Evolutionary conservation across 192 early-diverging fungal species (phyloP), one percentile per base, ranked within the genome.

Genomic region (Backusella macrospora): DNA sequence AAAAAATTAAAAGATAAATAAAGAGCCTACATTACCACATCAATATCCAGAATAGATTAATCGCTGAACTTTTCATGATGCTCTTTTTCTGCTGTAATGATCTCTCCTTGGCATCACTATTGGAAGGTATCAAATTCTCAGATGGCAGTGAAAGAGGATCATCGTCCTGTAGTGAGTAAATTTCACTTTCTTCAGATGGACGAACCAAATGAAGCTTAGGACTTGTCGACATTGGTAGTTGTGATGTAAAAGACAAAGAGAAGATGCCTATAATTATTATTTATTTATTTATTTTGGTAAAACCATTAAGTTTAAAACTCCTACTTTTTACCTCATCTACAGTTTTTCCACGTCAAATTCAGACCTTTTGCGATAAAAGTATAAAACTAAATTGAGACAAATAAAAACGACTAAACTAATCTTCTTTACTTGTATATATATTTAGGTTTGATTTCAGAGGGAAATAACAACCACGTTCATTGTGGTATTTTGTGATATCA

Each of bases 1-100:
- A 43, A 7, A 73, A 37, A 5, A 15, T 16, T 42, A 1, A 44
- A 6, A 59, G 10, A 62, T 18, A 26, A 62, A 13, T 21, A 29
- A 2, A 7, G 44, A n/a, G 52, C 7, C 12, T 75, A 14, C 37
- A 34, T 68, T 76, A 76, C 74, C 74, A 76, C 29, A 47, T 72
- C 34, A 77, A 44, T 42, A 77, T 72, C 76, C 76, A 77, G 9
- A 72, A 45, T 21, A 77, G 10, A 68, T 72, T 77, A 44, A 72
- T 77, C 7, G 48, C 62, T 21, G 64, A 48, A 18, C 70, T 44
- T 23, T 72, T 72, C 16, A 77, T 12, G 10, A 77, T 37, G 4
- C 43, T 67, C 44, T 72, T 70, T 34, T 42, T 37, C 5, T 46
- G 62, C 38, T 71, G 26, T 10, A 5, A 59, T 18, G 44, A 16